A percentile compares a stretch with the other conserved stretches of the same genome.
Conservation (phyloP, 1,284 basidiomycete species). For the Microbotryum silenes-acaulis region DNA sequence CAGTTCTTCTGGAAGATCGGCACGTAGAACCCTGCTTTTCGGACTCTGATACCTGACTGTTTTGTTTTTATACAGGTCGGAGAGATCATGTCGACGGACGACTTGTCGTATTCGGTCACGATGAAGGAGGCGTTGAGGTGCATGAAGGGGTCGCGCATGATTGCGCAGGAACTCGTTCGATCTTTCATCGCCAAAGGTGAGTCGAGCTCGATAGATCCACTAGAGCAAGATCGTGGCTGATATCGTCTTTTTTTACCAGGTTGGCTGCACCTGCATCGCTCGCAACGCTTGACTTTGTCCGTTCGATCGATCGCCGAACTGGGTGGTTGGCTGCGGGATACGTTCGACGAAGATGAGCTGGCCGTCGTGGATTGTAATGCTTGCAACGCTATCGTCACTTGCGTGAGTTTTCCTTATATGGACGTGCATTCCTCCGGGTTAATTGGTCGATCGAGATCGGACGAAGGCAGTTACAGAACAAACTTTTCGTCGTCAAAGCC, state of each 20-base stretch:
- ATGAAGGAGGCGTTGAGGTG: conserved; percentile 61
- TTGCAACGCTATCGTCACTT: conserved; percentile 56
- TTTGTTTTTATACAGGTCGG: conserved; percentile 53
- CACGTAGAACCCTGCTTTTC: too few species aligned
- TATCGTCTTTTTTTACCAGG: conserved; percentile 7
- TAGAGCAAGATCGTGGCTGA: neutral
- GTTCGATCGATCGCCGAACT: conserved; percentile 68
- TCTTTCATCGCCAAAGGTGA: conserved; percentile 72
- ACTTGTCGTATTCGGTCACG: conserved; percentile 63
- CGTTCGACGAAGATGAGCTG: conserved; percentile 55
- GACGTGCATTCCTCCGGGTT: too few species aligned
- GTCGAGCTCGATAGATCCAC: neutral
- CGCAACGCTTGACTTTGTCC: conserved; percentile 56
- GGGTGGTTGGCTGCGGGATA: conserved; percentile 60
- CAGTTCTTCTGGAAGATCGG: conserved; percentile 34
- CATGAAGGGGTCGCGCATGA: conserved; percentile 57
- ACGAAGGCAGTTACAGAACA: neutral
- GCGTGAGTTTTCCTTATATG: conserved; percentile 5
- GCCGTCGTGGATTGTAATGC: conserved; percentile 59
- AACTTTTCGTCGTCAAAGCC: neutral
- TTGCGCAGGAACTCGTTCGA: conserved; percentile 58
- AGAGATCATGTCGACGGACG: conserved; percentile 72
- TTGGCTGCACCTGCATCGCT: conserved; percentile 26
- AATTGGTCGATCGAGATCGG: neutral
- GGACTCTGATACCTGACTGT: too few species aligned